Conservation (phyloP, 441 rosid species). For the Isatis lusitanica region DNA sequence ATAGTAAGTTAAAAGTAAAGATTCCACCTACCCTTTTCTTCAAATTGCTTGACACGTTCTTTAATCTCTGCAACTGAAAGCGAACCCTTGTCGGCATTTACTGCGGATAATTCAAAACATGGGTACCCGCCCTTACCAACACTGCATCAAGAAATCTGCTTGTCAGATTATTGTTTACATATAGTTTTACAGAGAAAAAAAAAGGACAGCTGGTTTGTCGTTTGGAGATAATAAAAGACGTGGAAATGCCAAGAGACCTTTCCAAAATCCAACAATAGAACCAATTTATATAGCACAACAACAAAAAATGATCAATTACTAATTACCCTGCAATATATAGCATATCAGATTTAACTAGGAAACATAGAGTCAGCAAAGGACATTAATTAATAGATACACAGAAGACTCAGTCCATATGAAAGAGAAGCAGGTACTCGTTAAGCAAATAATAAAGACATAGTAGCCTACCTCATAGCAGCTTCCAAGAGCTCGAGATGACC, state of each 20-base stretch:
- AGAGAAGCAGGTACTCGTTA: not conserved
- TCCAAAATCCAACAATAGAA: not conserved
- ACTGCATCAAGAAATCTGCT: conserved; percentile 44
- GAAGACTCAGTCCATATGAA: not conserved
- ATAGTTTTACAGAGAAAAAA: not conserved
- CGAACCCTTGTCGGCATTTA: conserved; percentile 94
- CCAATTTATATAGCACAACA: not conserved
- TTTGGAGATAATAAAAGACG: not conserved
- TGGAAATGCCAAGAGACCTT: not conserved
- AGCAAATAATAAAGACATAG: conserved; percentile 1
- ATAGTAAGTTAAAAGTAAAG: not conserved
- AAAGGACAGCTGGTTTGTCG: not conserved
- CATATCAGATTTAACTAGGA: conserved; percentile 14
- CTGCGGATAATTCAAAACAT: conserved; percentile 85
- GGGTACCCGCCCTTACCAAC: conserved; percentile 66
- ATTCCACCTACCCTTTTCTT: conserved; percentile 63
- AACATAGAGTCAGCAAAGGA: conserved; percentile 16
- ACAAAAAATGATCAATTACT: not conserved
- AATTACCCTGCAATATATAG: not conserved
- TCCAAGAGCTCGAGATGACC: conserved; percentile 91
- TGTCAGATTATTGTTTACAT: conserved; percentile 26
- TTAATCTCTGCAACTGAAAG: conserved; percentile 66
- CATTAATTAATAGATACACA: conserved; percentile 5
- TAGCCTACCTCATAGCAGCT: conserved; percentile 74
- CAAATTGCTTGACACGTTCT: conserved; percentile 76